Conservation (phyloP, 2,329 filamentous ascomycete genomes). For the Exophiala xenobiotica region DNA sequence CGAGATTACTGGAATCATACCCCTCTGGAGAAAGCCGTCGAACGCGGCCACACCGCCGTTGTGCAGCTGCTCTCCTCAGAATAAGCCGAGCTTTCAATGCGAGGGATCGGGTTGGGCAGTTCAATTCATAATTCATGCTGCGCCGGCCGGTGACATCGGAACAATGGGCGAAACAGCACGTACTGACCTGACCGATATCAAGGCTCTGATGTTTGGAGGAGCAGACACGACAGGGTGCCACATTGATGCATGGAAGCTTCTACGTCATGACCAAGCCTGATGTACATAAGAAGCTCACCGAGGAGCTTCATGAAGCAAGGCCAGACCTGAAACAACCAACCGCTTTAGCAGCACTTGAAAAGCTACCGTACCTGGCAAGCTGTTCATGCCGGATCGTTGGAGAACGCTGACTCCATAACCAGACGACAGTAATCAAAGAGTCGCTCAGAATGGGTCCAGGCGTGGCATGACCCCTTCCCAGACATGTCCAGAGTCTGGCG, state of each 20-base stretch:
- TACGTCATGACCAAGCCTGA: constrained; percentile 40
- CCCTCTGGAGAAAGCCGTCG: no score
- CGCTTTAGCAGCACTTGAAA: constrained; percentile 33
- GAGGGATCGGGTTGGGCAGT: no score
- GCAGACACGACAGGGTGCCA: constrained; percentile 46
- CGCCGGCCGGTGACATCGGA: no score
- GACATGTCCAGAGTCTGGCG: constrained; percentile 31
- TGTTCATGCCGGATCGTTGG: not conserved
- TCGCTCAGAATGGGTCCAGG: constrained; percentile 39
- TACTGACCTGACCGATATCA: no score
- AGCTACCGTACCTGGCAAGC: constrained; percentile 36
- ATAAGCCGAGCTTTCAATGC: no score
- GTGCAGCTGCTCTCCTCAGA: no score
- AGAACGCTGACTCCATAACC: not conserved
- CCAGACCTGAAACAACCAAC: constrained; percentile 32
- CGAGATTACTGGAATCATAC: no score
- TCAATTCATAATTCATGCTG: no score
- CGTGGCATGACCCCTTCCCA: constrained; percentile 32
- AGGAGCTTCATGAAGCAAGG: constrained; percentile 41
- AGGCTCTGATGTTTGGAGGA: constrained; percentile 49
- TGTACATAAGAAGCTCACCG: constrained; percentile 37
- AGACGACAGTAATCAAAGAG: constrained; percentile 42
- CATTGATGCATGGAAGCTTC: constrained; percentile 44
- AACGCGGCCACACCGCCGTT: no score
- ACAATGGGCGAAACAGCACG: no score